Evolutionary conservation across 148 eudicot genomes (phyloP).

Genomic region (Rhododendron vialii): DNA sequence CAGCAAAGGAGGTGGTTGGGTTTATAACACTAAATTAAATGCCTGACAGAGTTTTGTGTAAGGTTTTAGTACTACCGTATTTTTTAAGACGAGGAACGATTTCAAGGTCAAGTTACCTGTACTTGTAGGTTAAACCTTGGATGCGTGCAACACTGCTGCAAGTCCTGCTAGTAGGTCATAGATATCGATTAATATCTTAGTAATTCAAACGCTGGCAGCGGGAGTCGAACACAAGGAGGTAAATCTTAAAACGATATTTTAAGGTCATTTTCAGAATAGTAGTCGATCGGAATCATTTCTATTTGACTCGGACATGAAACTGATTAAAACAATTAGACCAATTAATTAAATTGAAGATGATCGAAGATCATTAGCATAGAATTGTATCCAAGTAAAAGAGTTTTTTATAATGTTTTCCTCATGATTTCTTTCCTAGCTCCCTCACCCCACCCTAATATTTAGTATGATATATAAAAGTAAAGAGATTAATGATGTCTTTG

Average conservation of each 20-base stretch:
- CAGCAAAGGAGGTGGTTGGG: not conserved
- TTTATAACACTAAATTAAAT: too few relatives aligned
- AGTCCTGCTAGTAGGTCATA: not conserved
- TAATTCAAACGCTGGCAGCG: not conserved
- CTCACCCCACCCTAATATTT: not conserved
- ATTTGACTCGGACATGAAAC: not conserved
- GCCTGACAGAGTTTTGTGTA: not conserved
- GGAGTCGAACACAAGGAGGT: too few relatives aligned
- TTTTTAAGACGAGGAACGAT: not conserved
- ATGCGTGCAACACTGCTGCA: too few relatives aligned
- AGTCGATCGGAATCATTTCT: not conserved
- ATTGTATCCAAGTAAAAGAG: not conserved
- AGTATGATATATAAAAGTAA: not conserved
- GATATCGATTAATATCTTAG: not conserved
- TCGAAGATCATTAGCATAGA: not conserved
- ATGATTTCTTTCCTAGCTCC: not conserved
- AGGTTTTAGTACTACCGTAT: not conserved
- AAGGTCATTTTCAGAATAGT: too few relatives aligned
- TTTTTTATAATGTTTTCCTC: not conserved
- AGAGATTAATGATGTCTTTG: not conserved
- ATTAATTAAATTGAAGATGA: not conserved
- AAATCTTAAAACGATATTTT: too few relatives aligned
- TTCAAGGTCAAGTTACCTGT: not conserved
- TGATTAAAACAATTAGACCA: not conserved
- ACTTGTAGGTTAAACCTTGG: not conserved